A percentile compares a stretch with the other conserved stretches of the same genome.
Conservation (phyloP, 352 stramenopile genomes). For the Pythium brachiatum region DNA sequence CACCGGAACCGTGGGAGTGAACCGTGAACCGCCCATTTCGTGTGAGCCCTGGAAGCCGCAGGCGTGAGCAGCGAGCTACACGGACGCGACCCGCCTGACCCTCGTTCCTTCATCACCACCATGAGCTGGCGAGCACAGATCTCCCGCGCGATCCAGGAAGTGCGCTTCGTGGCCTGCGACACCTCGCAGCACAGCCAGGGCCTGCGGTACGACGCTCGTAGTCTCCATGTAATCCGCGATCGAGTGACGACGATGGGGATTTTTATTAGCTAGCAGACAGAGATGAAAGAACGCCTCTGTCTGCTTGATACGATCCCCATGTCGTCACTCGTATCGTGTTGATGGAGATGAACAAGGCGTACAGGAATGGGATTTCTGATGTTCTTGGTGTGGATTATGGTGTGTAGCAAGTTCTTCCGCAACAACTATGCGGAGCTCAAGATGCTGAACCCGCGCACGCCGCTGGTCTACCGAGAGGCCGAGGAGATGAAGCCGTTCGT, state of each 20-base stretch:
- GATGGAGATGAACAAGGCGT: not conserved
- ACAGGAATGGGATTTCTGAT: not conserved
- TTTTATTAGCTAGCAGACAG: no score
- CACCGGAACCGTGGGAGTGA: conserved; percentile 13
- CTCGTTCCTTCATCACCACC: conserved; percentile 9
- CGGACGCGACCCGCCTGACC: not conserved
- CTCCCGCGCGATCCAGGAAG: conserved; percentile 79
- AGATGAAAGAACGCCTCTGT: not conserved
- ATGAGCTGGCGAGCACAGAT: conserved; percentile 91
- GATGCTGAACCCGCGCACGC: conserved; percentile 84
- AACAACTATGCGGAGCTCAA: conserved; percentile 88
- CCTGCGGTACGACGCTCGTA: conserved; percentile 47
- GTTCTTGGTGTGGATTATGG: not conserved
- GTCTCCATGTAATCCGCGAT: not conserved
- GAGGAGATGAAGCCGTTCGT: conserved; percentile 88
- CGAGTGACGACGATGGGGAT: not conserved
- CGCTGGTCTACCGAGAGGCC: conserved; percentile 85
- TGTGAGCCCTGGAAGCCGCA: conserved; percentile 3
- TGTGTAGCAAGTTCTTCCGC: conserved; percentile 73
- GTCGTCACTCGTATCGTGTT: not conserved
- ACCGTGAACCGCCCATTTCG: conserved; percentile 12
- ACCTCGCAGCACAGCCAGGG: conserved; percentile 82
- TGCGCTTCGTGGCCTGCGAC: conserved; percentile 83
- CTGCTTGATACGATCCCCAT: not conserved
- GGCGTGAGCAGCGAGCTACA: not conserved